Percentiles rank a stretch among this genome's conserved stretches.
Evolutionary conservation across 2,329 filamentous ascomycete species (phyloP).

Genomic region (Grosmannia serpens): DNA sequence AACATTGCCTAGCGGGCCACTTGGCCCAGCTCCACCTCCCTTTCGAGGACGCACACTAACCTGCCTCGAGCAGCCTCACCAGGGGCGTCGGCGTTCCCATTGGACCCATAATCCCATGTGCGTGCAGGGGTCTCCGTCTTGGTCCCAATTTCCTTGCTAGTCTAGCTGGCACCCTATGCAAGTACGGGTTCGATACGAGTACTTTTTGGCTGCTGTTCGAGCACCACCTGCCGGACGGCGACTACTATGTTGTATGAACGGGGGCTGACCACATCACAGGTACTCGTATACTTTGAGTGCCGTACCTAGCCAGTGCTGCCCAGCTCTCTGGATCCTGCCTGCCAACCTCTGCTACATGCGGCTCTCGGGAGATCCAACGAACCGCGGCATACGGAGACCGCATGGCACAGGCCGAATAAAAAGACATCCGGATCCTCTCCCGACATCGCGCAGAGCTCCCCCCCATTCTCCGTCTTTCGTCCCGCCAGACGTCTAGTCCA

Average conservation of each 20-base stretch:
- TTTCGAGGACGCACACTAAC: not conserved
- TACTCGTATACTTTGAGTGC: too few species aligned
- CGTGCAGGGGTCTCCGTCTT: not conserved
- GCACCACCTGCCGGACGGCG: not conserved
- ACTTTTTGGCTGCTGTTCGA: not conserved
- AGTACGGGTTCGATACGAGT: not conserved
- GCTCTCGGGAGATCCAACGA: not conserved
- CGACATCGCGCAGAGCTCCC: not conserved
- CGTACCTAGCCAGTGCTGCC: not conserved
- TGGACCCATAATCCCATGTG: not conserved
- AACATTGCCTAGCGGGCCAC: not conserved
- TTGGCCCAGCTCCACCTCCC: not conserved
- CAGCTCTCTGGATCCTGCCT: not conserved
- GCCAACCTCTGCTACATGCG: not conserved
- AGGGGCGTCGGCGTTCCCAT: not conserved
- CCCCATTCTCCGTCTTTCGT: not conserved
- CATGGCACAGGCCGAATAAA: not conserved
- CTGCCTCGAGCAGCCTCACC: not conserved
- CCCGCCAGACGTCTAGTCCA: not conserved
- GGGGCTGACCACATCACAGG: not conserved
- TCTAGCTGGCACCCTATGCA: not conserved
- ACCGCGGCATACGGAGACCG: not conserved
- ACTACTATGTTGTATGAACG: too few species aligned
- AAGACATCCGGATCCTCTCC: not conserved
- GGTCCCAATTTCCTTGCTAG: not conserved